Evolutionary conservation across 306 rosid species (phyloP).

Genomic region (Rosa lucieae): DNA sequence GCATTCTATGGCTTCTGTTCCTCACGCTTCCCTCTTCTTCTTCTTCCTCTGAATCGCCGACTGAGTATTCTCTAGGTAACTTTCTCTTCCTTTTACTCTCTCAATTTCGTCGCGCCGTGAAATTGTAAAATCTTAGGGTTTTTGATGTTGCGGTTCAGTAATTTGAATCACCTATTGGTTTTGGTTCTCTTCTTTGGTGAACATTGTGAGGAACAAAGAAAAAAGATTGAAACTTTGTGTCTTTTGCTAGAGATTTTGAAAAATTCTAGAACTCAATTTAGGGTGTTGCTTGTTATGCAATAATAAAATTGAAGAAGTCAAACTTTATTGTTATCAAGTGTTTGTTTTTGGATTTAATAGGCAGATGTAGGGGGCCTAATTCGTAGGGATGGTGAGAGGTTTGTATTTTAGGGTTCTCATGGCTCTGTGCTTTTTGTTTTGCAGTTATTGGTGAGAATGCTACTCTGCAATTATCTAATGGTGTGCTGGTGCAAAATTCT

Average conservation of each 20-base stretch:
- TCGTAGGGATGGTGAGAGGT: not conserved
- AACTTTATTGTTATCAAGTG: not conserved
- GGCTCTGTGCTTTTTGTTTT: constrained; percentile 16
- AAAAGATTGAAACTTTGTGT: not conserved
- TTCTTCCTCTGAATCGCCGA: constrained; percentile 26
- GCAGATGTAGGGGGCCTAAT: not conserved
- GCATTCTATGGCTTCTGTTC: constrained; percentile 25
- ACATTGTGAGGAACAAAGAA: not conserved
- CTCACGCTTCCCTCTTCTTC: constrained; percentile 18
- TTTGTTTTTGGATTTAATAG: not conserved
- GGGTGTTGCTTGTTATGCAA: not conserved
- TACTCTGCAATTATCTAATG: constrained; percentile 52
- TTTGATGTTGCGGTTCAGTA: not conserved
- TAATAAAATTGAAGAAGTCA: not conserved
- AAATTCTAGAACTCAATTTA: not conserved
- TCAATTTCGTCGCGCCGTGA: constrained; percentile 3
- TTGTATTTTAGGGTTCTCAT: not conserved
- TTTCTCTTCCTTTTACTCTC: constrained; percentile 13
- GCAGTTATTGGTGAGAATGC: constrained; percentile 52
- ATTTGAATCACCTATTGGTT: not conserved
- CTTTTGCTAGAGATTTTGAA: not conserved
- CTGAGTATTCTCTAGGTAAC: constrained; percentile 49
- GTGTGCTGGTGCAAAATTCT: constrained; percentile 54
- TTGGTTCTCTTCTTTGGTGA: not conserved
- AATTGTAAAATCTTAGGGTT: constrained; percentile 14